Evolutionary conservation across 2,329 filamentous ascomycete genomes (phyloP).

Genomic region (Decorospora gaudefroyi): DNA sequence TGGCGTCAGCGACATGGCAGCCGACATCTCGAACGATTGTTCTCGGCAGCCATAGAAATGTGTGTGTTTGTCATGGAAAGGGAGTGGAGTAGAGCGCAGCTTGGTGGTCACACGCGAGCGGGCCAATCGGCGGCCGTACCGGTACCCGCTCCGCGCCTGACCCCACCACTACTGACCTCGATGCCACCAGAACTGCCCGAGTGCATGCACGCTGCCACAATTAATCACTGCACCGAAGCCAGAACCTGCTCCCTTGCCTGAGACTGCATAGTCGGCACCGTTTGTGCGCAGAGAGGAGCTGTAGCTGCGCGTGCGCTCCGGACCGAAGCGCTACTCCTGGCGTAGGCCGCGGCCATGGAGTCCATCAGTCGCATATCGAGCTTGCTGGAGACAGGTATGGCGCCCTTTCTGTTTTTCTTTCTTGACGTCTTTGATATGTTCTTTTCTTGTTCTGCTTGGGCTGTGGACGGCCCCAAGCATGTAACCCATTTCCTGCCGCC

Average conservation of each 20-base stretch:
- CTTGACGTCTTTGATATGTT: background rate
- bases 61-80: conserved; percentile 10
- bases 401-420: conserved; percentile 13
- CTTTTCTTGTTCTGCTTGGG: conserved; percentile 7
- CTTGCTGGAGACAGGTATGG: conserved; percentile 86
- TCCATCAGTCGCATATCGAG: conserved; percentile 92
- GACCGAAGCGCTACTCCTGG: conserved; percentile 22
- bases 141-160: conserved; percentile 13
- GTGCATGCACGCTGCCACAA: conserved; percentile 31
- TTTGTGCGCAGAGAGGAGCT: conserved; percentile 18
- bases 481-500: conserved; percentile 4
- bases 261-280: conserved; percentile 34
- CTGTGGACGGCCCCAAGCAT: conserved; percentile 8
- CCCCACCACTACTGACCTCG: conserved; percentile 12
- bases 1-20: conserved; percentile 32
- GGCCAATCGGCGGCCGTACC: conserved; percentile 16
- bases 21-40: background rate
- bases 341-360: conserved; percentile 68
- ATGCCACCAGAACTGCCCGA: conserved; percentile 14
- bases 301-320: conserved; percentile 18
- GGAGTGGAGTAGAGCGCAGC: conserved; percentile 5
- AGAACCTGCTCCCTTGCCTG: conserved; percentile 24
- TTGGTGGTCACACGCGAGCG: background rate
- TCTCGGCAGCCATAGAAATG: conserved; percentile 17
- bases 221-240: conserved; percentile 25